Conservation (phyloP, 805 yeast genomes). For the Cyberlindnera bimundalis region DNA sequence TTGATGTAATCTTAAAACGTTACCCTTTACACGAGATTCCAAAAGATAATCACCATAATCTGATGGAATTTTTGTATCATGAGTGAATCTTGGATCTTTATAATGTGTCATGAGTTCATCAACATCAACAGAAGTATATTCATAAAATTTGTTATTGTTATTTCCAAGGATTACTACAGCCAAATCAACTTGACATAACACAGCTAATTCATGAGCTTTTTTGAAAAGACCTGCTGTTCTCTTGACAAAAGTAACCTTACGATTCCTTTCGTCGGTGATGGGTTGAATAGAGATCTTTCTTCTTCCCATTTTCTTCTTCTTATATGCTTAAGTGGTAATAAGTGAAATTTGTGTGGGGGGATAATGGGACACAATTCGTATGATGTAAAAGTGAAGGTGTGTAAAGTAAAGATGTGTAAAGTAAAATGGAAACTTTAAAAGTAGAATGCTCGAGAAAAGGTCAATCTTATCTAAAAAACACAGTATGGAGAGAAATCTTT, state of each 20-base stretch:
- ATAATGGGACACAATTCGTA: too few relatives aligned
- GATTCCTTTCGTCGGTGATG: constrained; percentile 81
- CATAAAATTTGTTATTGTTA: constrained; percentile 73
- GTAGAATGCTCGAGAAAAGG: too few relatives aligned
- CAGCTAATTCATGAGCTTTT: constrained; percentile 59
- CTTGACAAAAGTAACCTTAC: constrained; percentile 84
- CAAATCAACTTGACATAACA: constrained; percentile 87
- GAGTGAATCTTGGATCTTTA: constrained; percentile 32
- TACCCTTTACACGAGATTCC: constrained; percentile 25
- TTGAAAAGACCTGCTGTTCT: constrained; percentile 92
- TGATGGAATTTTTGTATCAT: constrained; percentile 61
- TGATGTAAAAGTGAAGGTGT: too few relatives aligned
- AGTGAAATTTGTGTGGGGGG: too few relatives aligned
- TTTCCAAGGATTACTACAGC: constrained; percentile 86
- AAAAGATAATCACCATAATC: constrained; percentile 62
- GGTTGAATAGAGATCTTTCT: constrained; percentile 94
- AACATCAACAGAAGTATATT: constrained; percentile 73
- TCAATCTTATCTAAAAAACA: too few relatives aligned
- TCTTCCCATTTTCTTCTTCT: constrained; percentile 83
- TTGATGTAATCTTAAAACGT: constrained; percentile 7
- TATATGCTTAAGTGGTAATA: too few relatives aligned
- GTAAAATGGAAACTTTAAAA: too few relatives aligned
- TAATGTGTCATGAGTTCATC: constrained; percentile 43
- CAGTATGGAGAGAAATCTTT: too few relatives aligned
- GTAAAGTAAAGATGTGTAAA: too few relatives aligned